A percentile compares a stretch with the other conserved stretches of the same genome.
Evolutionary conservation across 106 monocot species (phyloP).

Genomic region (Xerophyta viscosa): DNA sequence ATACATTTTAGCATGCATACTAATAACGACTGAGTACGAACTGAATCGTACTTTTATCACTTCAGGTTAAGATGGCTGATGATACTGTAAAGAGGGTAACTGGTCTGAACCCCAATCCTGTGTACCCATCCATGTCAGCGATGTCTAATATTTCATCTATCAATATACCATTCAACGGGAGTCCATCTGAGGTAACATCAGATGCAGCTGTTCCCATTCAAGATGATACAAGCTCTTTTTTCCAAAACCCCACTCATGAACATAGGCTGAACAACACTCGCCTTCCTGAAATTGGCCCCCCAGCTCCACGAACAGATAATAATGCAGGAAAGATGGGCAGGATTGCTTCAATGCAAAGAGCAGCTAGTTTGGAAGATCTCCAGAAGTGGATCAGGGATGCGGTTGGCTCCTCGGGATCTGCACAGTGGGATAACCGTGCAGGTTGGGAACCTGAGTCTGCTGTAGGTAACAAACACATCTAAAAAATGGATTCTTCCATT

Average conservation of each 20-base stretch:
- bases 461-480: slow-evolving; percentile 8
- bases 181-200: slow-evolving; percentile 30
- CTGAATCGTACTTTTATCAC: not conserved
- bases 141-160: slow-evolving; percentile 29
- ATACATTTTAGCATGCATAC: too few species aligned
- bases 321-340: slow-evolving; percentile 15
- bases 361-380: slow-evolving; percentile 38
- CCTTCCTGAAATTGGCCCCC: slow-evolving; percentile 9
- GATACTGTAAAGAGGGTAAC: slow-evolving; percentile 65
- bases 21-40: too few species aligned
- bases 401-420: slow-evolving; percentile 1
- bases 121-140: slow-evolving; percentile 7
- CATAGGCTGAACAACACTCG: slow-evolving; percentile 1
- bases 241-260: slow-evolving; percentile 15
- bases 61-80: slow-evolving; percentile 86
- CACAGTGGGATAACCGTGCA: slow-evolving; percentile 28
- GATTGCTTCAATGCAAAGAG: slow-evolving; percentile 20
- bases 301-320: not conserved
- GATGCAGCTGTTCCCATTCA: slow-evolving; percentile 33
- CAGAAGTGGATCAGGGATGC: slow-evolving; percentile 36
- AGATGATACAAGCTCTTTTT: slow-evolving; percentile 31
- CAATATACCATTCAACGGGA: slow-evolving; percentile 27
- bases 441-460: slow-evolving; percentile 20
- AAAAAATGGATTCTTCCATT: not conserved
- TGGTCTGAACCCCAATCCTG: slow-evolving; percentile 21